phyloP scores from a whole-genome alignment of 495 filamentous ascomycete genomes.

The Trichoderma virens region DNA sequence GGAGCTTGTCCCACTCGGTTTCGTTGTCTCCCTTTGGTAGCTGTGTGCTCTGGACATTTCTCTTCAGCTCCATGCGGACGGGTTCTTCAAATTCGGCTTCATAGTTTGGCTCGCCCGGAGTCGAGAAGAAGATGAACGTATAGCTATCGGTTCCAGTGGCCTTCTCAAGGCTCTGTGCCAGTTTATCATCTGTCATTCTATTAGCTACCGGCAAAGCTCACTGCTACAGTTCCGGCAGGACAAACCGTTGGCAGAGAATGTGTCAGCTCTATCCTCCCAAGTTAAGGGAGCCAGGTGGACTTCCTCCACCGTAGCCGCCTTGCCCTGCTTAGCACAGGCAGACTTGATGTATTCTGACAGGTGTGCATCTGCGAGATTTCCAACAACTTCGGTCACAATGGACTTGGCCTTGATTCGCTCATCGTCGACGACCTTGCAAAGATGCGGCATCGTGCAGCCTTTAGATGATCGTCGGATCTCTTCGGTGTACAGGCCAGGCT shows the following conservation, averaged over 20 bases:
- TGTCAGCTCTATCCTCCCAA: slow-evolving; percentile 37
- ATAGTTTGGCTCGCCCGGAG: slow-evolving; percentile 35
- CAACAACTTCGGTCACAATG: slow-evolving; percentile 54
- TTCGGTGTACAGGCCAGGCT: slow-evolving; percentile 64
- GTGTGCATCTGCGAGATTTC: slow-evolving; percentile 41
- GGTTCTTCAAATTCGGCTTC: slow-evolving; percentile 35
- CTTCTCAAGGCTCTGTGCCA: slow-evolving; percentile 29
- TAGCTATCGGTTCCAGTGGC: slow-evolving; percentile 30
- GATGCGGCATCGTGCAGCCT: slow-evolving; percentile 23
- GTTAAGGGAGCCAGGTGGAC: slow-evolving; percentile 44
- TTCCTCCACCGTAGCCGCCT: slow-evolving; percentile 35
- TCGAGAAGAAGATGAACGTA: slow-evolving; percentile 39
- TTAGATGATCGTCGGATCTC: slow-evolving; percentile 47
- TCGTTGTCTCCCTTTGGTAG: slow-evolving; percentile 18
- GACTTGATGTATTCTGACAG: slow-evolving; percentile 25
- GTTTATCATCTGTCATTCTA: slow-evolving; percentile 27
- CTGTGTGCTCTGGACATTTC: slow-evolving; percentile 17
- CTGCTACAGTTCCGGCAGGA: background rate
- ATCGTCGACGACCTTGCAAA: slow-evolving; percentile 22
- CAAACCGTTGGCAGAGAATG: slow-evolving; percentile 59
- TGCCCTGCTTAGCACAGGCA: slow-evolving; percentile 30
- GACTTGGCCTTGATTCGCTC: slow-evolving; percentile 20
- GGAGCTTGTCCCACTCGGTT: slow-evolving; percentile 30
- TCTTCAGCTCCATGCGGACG: slow-evolving; percentile 43
- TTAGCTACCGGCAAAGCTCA: background rate